These are phyloP conservation scores for Starmerella khaoyaiensis DNA, from an alignment of 805 yeast species.

Conservation along the genomic window DNA sequence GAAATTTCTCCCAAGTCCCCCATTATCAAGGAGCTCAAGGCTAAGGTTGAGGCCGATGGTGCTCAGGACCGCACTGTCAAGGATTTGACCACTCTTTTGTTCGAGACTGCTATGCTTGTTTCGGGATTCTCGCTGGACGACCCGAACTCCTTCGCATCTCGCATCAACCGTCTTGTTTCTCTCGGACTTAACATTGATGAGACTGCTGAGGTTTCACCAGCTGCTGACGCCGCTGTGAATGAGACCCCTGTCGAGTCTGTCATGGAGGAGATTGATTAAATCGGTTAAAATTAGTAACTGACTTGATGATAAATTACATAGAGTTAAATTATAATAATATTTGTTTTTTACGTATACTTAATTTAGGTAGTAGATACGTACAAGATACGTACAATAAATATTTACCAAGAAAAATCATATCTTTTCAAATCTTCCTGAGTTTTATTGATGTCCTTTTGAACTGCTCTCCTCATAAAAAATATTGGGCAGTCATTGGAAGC, in stretches of 20 bases:
- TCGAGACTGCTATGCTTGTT: constrained; percentile 94
- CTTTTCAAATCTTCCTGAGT: constrained; percentile 47
- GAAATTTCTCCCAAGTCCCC: constrained; percentile 96
- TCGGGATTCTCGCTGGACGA: constrained; percentile 99
- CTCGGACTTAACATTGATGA: constrained; percentile 91
- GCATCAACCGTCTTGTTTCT: constrained; percentile 96
- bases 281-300: neutral
- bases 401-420: constrained; percentile 40
- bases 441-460: constrained; percentile 54
- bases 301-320: neutral
- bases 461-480: constrained; percentile 87
- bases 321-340: neutral
- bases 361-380: neutral
- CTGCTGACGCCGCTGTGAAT: constrained; percentile 28
- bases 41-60: constrained; percentile 94
- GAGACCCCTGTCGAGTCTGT: constrained; percentile 79
- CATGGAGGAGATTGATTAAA: constrained; percentile 98
- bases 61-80: constrained; percentile 97
- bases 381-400: no score
- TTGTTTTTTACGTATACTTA: neutral
- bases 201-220: constrained; percentile 33
- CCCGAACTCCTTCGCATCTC: constrained; percentile 92
- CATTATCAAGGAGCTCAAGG: constrained; percentile 87
- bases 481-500: constrained; percentile 95
- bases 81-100: constrained; percentile 90